Base-by-base conservation (phyloP, 441 rosid species). In the Adansonia grandidieri region DNA sequence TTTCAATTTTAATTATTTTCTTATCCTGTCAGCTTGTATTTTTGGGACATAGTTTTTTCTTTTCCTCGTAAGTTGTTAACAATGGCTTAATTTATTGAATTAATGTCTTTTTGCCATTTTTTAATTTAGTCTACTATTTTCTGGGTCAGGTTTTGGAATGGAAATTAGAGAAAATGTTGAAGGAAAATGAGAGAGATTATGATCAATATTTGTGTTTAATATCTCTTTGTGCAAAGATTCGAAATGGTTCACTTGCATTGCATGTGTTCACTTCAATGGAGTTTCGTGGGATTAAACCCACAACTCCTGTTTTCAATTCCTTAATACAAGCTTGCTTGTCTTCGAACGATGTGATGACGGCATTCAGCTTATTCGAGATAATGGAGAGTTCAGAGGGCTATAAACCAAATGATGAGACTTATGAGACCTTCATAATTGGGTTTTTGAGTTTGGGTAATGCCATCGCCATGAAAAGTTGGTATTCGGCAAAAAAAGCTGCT, bases 361-460 rank as follows among this genome's bases (percentile, higher is more conserved):
- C 89, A 48, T 50, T 86, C 57, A 79, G 86, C 64, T 71, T 86
- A 60, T 84, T 79, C 65, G 85, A 86, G 85, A 79, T 82, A 67
- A 86, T 86, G 89, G 57, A 81, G 77, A 79, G 75, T 37, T 84
- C 86, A 2, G 74, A 80, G 53, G 73, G 28, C 53, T 77, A 60
- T 20, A 77, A 73, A 72, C 85, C 85, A 1, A 64, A 81, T 78
- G 50, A 75, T 17, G 73, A 84, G 72, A 86, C 89, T 37, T 86
- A 79, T 47, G 86, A 86, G 22, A 17, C 71, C 58, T 86, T 86
- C 63, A 63, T 84, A 9, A 69, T 54, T 4, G 87, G 84, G 24
- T 86, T 86, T 44, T 82, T 86, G 0, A 68, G 48, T 70, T 75
- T 82, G 61, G 77, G 84, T 67, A 81, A 86, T 72, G 78, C 71